These are phyloP conservation scores for Moricandia moricandioides DNA, from an alignment of 345 rosid genomes.

Conservation along the genomic window DNA sequence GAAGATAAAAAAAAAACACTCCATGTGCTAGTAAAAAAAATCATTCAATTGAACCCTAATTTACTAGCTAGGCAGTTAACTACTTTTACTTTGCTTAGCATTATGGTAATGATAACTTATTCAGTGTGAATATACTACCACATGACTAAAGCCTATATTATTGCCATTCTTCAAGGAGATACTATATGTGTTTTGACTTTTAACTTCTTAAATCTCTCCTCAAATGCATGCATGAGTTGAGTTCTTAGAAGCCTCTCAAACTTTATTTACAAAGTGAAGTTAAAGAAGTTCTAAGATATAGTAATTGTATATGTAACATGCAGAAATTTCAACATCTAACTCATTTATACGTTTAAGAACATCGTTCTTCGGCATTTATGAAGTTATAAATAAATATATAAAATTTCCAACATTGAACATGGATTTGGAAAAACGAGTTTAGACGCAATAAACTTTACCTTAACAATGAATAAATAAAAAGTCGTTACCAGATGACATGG, in stretches of 20 bases:
- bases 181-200: slow-evolving; percentile 1
- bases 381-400: background rate
- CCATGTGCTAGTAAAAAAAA: background rate
- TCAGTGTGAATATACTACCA: background rate
- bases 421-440: background rate
- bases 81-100: slow-evolving; percentile 11
- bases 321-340: too few relatives aligned
- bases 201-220: background rate
- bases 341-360: background rate
- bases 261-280: too few relatives aligned
- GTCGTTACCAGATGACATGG: slow-evolving; percentile 28
- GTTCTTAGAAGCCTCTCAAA: too few relatives aligned
- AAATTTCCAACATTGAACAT: background rate
- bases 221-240: background rate
- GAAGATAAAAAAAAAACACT: background rate
- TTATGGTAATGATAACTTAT: background rate
- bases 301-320: too few relatives aligned
- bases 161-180: slow-evolving; percentile 9
- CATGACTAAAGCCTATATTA: slow-evolving; percentile 19
- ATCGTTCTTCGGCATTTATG: background rate
- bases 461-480: slow-evolving; percentile 1
- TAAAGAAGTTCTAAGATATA: too few relatives aligned
- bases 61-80: background rate
- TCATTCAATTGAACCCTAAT: background rate
- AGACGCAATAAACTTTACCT: slow-evolving; percentile 20